Base-by-base conservation (phyloP, 768 basidiomycete species). In the Suillus lakei region DNA sequence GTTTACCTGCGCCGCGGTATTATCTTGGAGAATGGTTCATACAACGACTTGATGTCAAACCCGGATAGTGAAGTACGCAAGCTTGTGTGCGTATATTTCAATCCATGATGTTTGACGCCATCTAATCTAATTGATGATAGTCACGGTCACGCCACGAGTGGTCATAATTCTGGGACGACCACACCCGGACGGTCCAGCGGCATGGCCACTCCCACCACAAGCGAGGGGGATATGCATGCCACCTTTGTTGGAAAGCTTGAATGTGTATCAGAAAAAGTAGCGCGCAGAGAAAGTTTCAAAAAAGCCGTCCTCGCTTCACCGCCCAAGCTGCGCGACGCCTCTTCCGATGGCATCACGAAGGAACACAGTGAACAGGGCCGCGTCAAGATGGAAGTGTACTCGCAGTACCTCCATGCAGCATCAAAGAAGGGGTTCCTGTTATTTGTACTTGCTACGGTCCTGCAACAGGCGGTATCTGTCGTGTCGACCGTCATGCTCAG, bases 281-380 rank as follows among this genome's bases (percentile, higher is more conserved):
- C 76, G 12, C 86, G 85, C 63, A 81, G 82, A n/a, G 69, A 77
- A 43, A 90, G 90, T 78, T 89, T 88, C 74, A 70, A 79, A 51
- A 86, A 84, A 66, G 86, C 91, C 13, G 78, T 78, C 23, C 71
- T 91, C 41, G 85, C 82, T 12, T 71, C 79, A 15, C 73, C 78
- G 10, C 74, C 82, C 3, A 71, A 81, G 12, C 68, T 81, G 1
- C 82, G 83, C 23, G 75, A 78, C 13, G 70, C 78, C 3, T 68
- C 78, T 36, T 79, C 82, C 0, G 77, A 80, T 32, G 89, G 87
- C 2, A 74, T 87, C 16, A 82, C 83, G 18, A 87, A 88, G 70
- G 92, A 93, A 73, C 90, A 93, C 73, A 83, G 81, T 61, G 93
- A 95, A 70, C 88, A 90, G 72, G 95, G 95, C 5, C 85, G 84